Base-by-base conservation (phyloP, 768 basidiomycete genomes). In the Serendipita sp. region DNA sequence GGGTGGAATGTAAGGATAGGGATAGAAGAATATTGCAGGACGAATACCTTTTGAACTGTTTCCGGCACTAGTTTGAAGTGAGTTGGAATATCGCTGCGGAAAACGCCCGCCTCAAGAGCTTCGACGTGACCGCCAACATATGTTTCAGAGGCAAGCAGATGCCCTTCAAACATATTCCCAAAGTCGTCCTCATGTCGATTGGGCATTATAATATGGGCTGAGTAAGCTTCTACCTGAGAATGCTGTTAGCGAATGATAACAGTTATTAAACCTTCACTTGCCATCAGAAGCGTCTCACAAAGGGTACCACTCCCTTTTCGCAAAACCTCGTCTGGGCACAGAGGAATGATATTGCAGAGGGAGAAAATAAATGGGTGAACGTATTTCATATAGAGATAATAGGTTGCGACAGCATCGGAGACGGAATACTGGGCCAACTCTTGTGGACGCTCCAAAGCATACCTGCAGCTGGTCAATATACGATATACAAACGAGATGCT, bases 361-460 rank as follows among this genome's bases (percentile, higher is more conserved):
- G 96, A 98, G 77, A 99, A 99, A 67, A 99, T 91, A 80, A 99
- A 99, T 0, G 96, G 96, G 71, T 98, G 94, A 8, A 99, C 94
- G 70, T 99, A 99, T 93, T 98, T 99, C 96, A 98, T 99, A 76
- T 99, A 98, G 40, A 99, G 81, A 74, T 98, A 98, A 73, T 99
- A 98, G 0, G 96, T 99, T n/a, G 96, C 95, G 8, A 98, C 96
- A 0, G 96, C 96, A 80, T 99, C 96, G 73, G 96, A 99, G 31
- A 99, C 96, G 69, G 96, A 98, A 74, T 99, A 99, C 71, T 94
- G 91, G 0, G 96, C 95, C 16, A 99, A 83, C 1, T 84, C 74
- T 71, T 98, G 94, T 0, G 96, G 96, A 68, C 94, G 91, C 71
- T 98, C 96, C 73, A 91, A 78, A 0, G 96, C 96, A 74, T 99